phyloP scores from a whole-genome alignment of 441 rosid genomes.

The Geranium incanum region DNA sequence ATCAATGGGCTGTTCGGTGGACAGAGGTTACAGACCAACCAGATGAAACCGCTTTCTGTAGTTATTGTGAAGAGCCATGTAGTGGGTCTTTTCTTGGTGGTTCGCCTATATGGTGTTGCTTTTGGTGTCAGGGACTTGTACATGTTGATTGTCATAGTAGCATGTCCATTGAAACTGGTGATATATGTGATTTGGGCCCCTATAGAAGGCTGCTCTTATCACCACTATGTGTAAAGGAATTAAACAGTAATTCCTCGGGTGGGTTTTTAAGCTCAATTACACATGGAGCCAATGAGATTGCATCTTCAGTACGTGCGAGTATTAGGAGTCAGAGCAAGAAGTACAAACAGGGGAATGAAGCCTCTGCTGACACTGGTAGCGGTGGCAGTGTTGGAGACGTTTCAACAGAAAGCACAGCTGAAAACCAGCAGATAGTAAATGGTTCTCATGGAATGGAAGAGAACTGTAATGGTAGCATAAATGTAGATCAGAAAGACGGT shows the following conservation, averaged over 20 bases:
- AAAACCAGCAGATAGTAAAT: slow-evolving; percentile 35
- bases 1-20: slow-evolving; percentile 95
- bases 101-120: slow-evolving; percentile 97
- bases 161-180: slow-evolving; percentile 71
- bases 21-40: slow-evolving; percentile 75
- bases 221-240: slow-evolving; percentile 73
- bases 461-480: slow-evolving; percentile 37
- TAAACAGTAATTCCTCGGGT: slow-evolving; percentile 45
- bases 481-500: slow-evolving; percentile 31
- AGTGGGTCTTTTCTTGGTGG: slow-evolving; percentile 89
- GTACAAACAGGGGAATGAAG: slow-evolving; percentile 55
- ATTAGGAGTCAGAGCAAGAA: slow-evolving; percentile 85
- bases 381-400: slow-evolving; percentile 45
- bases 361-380: slow-evolving; percentile 46
- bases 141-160: slow-evolving; percentile 85
- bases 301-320: slow-evolving; percentile 85
- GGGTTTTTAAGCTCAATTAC: slow-evolving; percentile 88
- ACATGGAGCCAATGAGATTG: slow-evolving; percentile 91
- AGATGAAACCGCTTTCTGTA: slow-evolving; percentile 70
- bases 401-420: slow-evolving; percentile 56
- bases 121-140: slow-evolving; percentile 94
- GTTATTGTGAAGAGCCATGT: slow-evolving; percentile 86
- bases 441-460: slow-evolving; percentile 44
- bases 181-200: slow-evolving; percentile 76
- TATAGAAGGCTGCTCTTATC: slow-evolving; percentile 76